These are phyloP conservation scores for Penicillium turbatum DNA, from an alignment of 495 filamentous ascomycete genomes.

Conservation along the genomic window DNA sequence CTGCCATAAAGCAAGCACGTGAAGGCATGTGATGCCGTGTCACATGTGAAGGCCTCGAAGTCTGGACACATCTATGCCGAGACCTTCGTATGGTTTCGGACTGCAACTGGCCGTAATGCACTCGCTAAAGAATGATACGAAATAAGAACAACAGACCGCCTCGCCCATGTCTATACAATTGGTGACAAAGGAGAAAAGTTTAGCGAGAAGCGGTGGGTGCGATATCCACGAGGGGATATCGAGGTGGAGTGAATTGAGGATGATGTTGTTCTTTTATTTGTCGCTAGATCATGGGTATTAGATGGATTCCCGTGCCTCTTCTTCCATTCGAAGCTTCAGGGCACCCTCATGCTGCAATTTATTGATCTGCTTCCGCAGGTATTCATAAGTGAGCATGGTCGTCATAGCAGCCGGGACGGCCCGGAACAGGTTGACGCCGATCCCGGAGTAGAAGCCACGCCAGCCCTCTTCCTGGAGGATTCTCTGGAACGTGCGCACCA, in stretches of 20 bases:
- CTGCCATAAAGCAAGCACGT: not conserved
- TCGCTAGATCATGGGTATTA: constrained; percentile 13
- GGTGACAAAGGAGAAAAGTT: not conserved
- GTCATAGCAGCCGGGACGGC: constrained; percentile 94
- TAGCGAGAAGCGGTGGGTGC: not conserved
- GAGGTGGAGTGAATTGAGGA: not conserved
- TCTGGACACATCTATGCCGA: constrained; percentile 17
- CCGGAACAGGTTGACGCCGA: constrained; percentile 96
- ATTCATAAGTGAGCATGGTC: constrained; percentile 96
- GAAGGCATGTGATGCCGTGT: constrained; percentile 15
- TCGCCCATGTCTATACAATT: constrained; percentile 23
- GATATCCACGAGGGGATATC: not conserved
- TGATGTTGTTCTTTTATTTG: not conserved
- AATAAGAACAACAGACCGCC: constrained; percentile 8
- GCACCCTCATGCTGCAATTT: constrained; percentile 48
- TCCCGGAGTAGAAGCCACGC: constrained; percentile 94
- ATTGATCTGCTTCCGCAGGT: constrained; percentile 58
- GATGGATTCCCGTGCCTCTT: constrained; percentile 19
- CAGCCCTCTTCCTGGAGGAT: constrained; percentile 92
- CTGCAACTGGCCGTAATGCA: constrained; percentile 12
- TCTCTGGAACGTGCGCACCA: constrained; percentile 74
- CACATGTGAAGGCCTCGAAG: constrained; percentile 16
- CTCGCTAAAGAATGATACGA: constrained; percentile 12
- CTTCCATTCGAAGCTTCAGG: constrained; percentile 29
- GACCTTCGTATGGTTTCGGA: constrained; percentile 10